These are phyloP conservation scores for Aspergillus steynii DNA, from an alignment of 495 filamentous ascomycete genomes.

Conservation along the genomic window DNA sequence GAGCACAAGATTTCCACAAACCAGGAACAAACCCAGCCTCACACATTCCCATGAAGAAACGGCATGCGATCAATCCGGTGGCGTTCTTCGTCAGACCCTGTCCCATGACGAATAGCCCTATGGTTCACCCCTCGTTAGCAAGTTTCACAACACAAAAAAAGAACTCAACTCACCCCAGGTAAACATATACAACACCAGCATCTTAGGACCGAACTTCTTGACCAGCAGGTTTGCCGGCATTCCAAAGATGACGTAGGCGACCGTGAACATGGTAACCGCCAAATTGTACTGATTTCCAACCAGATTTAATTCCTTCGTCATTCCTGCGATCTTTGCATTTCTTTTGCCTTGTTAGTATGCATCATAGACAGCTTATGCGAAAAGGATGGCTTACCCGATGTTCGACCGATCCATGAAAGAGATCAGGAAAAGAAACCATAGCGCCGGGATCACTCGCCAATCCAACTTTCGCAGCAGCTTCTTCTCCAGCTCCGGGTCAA, in stretches of 20 bases:
- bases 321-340: constrained; percentile 56
- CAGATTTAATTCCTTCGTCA: constrained; percentile 49
- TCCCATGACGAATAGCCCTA: constrained; percentile 46
- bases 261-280: constrained; percentile 57
- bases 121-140: background rate
- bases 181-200: constrained; percentile 47
- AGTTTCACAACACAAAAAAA: background rate
- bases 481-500: constrained; percentile 41
- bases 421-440: constrained; percentile 39
- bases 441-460: constrained; percentile 33
- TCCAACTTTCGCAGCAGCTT: constrained; percentile 42
- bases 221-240: constrained; percentile 61
- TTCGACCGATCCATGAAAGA: constrained; percentile 52
- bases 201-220: constrained; percentile 60
- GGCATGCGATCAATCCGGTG: constrained; percentile 46
- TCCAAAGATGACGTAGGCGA: constrained; percentile 60
- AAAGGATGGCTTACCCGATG: constrained; percentile 30
- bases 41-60: constrained; percentile 52
- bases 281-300: constrained; percentile 52
- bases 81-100: constrained; percentile 53
- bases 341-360: constrained; percentile 17
- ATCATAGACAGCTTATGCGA: background rate
- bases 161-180: constrained; percentile 41
- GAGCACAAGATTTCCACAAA: constrained; percentile 18
- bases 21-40: constrained; percentile 57